Evolutionary conservation across 2,329 filamentous ascomycete genomes (phyloP).

Genomic region (Macrophomina pseudophaseolina): DNA sequence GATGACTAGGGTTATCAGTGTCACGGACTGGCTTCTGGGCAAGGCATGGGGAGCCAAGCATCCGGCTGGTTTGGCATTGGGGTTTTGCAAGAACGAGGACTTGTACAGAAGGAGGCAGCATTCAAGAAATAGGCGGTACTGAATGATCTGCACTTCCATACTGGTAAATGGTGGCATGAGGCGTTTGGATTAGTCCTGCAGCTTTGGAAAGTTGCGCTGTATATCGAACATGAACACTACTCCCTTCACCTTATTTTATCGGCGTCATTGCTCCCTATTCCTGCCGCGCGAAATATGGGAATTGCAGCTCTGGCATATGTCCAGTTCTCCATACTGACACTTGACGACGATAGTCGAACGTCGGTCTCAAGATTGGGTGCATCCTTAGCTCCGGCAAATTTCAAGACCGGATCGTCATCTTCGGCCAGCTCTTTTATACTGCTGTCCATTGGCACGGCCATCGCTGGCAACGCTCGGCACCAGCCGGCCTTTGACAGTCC

Average conservation of each 20-base stretch:
- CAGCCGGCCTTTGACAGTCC: constrained; percentile 2
- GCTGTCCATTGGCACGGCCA: background rate
- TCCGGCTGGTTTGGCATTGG: constrained; percentile 25
- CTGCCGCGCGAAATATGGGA: too few species aligned
- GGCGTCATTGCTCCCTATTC: background rate
- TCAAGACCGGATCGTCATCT: too few species aligned
- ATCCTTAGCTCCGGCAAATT: too few species aligned
- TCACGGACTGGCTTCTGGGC: constrained; percentile 94
- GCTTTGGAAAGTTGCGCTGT: background rate
- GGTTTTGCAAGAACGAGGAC: constrained; percentile 27
- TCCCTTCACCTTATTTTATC: constrained; percentile 7
- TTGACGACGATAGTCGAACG: too few species aligned
- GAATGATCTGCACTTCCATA: constrained; percentile 27
- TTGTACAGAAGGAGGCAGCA: constrained; percentile 38
- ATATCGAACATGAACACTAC: constrained; percentile 15
- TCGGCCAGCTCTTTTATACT: too few species aligned
- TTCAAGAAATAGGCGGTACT: background rate
- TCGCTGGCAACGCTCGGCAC: constrained; percentile 4
- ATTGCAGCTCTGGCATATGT: too few species aligned
- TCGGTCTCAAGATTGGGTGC: too few species aligned
- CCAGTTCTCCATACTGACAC: too few species aligned
- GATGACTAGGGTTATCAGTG: constrained; percentile 81
- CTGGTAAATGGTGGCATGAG: background rate
- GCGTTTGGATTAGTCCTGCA: background rate
- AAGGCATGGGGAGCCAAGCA: constrained; percentile 65